These are phyloP conservation scores for Glonium stellatum DNA, from an alignment of 495 filamentous ascomycete species.

Conservation along the genomic window DNA sequence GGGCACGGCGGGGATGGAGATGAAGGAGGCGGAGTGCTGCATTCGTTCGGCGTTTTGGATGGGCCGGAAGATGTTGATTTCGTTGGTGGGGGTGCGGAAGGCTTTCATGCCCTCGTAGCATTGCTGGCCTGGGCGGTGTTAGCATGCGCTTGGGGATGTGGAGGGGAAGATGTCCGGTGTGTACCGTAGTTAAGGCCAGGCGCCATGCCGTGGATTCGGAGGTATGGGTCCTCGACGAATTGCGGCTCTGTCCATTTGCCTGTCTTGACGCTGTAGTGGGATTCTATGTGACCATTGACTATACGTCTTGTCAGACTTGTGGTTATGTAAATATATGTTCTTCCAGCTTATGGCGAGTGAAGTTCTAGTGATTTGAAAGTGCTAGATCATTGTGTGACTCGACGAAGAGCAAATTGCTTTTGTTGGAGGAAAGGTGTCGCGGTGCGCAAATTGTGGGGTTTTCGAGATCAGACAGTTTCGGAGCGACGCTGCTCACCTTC, in stretches of 20 bases:
- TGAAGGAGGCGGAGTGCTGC: slow-evolving; percentile 65
- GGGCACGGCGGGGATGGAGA: slow-evolving; percentile 72
- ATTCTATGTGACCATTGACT: slow-evolving; percentile 77
- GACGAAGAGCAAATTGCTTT: too few species aligned
- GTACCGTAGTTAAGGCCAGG: slow-evolving; percentile 78
- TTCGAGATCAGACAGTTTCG: not conserved
- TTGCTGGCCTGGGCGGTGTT: slow-evolving; percentile 51
- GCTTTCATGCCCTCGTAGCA: slow-evolving; percentile 92
- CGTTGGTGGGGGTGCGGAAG: slow-evolving; percentile 60
- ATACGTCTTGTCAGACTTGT: slow-evolving; percentile 15
- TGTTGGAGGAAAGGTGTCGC: not conserved
- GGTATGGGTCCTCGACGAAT: slow-evolving; percentile 70
- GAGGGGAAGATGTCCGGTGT: not conserved
- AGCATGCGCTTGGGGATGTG: not conserved
- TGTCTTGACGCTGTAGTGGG: slow-evolving; percentile 61
- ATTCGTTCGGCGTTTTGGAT: slow-evolving; percentile 73
- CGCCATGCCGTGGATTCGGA: slow-evolving; percentile 82
- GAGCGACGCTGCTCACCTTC: slow-evolving; percentile 53
- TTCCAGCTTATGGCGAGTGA: too few species aligned
- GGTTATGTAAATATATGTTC: not conserved
- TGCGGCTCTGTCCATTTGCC: slow-evolving; percentile 64
- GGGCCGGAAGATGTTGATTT: slow-evolving; percentile 75
- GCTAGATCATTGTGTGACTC: too few species aligned
- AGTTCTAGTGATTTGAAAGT: too few species aligned
- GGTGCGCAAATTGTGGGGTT: not conserved